A percentile compares a stretch with the other conserved stretches of the same genome.
Conservation (phyloP, 768 basidiomycete genomes). For the Kwoniella sp. region DNA sequence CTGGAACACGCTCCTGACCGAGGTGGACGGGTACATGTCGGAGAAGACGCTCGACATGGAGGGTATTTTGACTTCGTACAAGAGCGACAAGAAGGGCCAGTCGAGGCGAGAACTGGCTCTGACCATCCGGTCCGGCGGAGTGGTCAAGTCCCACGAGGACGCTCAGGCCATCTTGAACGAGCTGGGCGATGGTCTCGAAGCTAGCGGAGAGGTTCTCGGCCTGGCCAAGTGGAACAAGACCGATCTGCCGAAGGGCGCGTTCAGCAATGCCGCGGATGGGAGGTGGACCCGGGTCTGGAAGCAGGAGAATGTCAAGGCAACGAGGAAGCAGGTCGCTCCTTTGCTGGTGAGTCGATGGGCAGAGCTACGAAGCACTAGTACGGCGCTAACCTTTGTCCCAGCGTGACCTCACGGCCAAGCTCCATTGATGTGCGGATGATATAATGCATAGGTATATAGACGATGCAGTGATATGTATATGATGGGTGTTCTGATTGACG, state of each 20-base stretch:
- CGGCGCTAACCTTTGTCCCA: constrained; percentile 5
- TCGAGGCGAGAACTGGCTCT: constrained; percentile 66
- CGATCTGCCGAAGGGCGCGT: constrained; percentile 15
- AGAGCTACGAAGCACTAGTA: neutral
- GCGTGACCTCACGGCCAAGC: constrained; percentile 33
- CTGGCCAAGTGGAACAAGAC: constrained; percentile 54
- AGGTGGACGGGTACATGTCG: constrained; percentile 60
- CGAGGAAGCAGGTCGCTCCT: constrained; percentile 52
- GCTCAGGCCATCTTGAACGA: constrained; percentile 53
- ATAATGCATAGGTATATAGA: neutral
- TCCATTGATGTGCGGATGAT: constrained; percentile 11
- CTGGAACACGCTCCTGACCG: constrained; percentile 50
- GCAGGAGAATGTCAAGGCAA: constrained; percentile 51
- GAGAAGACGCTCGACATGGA: constrained; percentile 64
- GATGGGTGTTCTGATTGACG: neutral
- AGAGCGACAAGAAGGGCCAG: constrained; percentile 53
- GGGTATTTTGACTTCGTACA: constrained; percentile 74
- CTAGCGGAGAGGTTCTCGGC: constrained; percentile 54
- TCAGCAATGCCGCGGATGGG: constrained; percentile 10
- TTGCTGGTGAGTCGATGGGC: constrained; percentile 40
- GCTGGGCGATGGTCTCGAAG: constrained; percentile 63
- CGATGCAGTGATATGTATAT: neutral
- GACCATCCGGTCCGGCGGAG: constrained; percentile 57
- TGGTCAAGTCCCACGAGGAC: constrained; percentile 10
- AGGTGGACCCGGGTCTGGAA: constrained; percentile 49